A percentile compares a stretch with the other conserved stretches of the same genome.
phyloP scores from a whole-genome alignment of 306 rosid genomes.

The Vigna nakashimae region DNA sequence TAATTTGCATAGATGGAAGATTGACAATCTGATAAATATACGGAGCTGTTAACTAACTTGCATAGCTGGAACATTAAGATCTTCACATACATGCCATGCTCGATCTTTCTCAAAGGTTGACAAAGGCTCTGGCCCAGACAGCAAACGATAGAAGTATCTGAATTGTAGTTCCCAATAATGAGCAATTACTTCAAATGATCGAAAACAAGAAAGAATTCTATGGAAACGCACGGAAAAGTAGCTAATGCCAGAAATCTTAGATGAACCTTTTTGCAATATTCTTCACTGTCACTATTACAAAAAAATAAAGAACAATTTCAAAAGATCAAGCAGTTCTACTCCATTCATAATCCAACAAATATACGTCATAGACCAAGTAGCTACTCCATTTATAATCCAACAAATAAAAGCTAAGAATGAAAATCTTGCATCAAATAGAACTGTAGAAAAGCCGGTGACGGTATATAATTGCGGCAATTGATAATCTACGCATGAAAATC shows the following conservation, averaged over 20 bases:
- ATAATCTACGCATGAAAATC: constrained; percentile 25
- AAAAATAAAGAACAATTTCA: neutral
- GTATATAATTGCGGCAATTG: neutral
- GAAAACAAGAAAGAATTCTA: constrained; percentile 16
- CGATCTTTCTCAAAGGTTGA: constrained; percentile 85
- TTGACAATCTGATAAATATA: constrained; percentile 31
- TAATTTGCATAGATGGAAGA: constrained; percentile 1
- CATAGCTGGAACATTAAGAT: constrained; percentile 80
- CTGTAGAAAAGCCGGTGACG: constrained; percentile 21
- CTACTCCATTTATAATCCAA: neutral
- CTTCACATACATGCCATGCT: constrained; percentile 90
- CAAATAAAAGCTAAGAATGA: constrained; percentile 8
- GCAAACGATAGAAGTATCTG: constrained; percentile 88
- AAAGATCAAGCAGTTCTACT: constrained; percentile 20
- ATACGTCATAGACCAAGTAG: no score
- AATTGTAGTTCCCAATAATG: constrained; percentile 34
- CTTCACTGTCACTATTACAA: neutral
- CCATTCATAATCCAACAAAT: constrained; percentile 9
- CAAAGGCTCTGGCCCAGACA: constrained; percentile 82
- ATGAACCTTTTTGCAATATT: no score
- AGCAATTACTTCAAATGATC: constrained; percentile 5
- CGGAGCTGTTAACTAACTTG: constrained; percentile 61
- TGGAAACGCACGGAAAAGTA: constrained; percentile 14
- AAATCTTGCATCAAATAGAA: neutral
- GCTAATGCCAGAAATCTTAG: neutral